Conservation (phyloP, 2,329 filamentous ascomycete species). For the Alternaria gaisen region DNA sequence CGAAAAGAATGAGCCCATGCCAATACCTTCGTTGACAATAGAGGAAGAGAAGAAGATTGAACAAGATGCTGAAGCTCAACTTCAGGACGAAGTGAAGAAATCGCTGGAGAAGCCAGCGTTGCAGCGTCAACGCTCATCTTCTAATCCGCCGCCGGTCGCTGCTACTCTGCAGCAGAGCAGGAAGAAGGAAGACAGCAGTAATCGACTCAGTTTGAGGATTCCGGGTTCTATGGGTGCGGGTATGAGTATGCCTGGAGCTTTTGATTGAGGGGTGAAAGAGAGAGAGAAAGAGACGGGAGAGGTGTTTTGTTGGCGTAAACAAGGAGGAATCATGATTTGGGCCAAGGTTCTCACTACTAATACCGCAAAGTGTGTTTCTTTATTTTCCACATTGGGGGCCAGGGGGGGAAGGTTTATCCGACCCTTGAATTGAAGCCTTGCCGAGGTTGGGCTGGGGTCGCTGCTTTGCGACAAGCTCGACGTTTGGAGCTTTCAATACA, state of each 20-base stretch:
- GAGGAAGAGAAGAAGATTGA: slow-evolving; percentile 48
- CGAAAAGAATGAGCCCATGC: slow-evolving; percentile 13
- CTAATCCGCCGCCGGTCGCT: slow-evolving; percentile 24
- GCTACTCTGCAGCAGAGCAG: slow-evolving; percentile 28
- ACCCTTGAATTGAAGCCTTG: too few species aligned
- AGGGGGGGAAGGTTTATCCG: too few species aligned
- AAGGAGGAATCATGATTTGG: not conserved
- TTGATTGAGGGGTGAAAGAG: slow-evolving; percentile 7
- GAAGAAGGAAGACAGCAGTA: slow-evolving; percentile 41
- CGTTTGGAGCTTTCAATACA: too few species aligned
- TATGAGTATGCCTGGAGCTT: slow-evolving; percentile 21
- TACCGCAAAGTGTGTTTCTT: not conserved
- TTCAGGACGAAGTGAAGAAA: slow-evolving; percentile 43
- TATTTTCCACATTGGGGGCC: not conserved
- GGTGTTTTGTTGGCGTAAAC: not conserved
- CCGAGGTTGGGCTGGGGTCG: too few species aligned
- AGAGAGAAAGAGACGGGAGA: too few species aligned
- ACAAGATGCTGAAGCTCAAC: slow-evolving; percentile 46
- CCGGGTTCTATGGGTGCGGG: slow-evolving; percentile 30
- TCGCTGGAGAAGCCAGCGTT: slow-evolving; percentile 24
- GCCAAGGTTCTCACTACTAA: not conserved
- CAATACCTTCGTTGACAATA: slow-evolving; percentile 1
- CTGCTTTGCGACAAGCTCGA: too few species aligned
- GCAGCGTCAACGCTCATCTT: slow-evolving; percentile 38
- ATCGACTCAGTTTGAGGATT: slow-evolving; percentile 45